phyloP scores from a whole-genome alignment of 176 grass and related monocot genomes.

The Phyllostachys edulis region DNA sequence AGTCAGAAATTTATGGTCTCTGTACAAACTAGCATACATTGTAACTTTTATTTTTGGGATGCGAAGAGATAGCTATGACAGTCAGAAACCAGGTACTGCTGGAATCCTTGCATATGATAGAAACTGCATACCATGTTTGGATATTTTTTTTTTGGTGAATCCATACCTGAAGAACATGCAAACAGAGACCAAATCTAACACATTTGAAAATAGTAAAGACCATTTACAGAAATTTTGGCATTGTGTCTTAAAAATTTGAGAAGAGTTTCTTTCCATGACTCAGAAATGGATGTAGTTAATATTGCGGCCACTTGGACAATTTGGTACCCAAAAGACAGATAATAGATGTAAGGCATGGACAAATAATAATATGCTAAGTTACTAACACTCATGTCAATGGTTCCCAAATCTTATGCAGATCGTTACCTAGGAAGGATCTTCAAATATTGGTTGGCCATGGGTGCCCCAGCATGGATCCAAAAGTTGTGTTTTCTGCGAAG shows the following conservation, averaged over 20 bases:
- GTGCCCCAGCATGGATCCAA: conserved; percentile 76
- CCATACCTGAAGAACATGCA: conserved; percentile 5
- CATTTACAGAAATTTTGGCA: neutral
- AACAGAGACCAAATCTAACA: neutral
- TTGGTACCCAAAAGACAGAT: neutral
- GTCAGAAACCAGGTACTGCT: neutral
- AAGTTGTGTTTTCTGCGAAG: conserved; percentile 91
- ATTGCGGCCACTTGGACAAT: neutral
- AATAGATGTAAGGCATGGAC: neutral
- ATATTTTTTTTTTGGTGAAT: neutral
- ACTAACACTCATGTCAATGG: conserved; percentile 12
- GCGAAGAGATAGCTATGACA: neutral
- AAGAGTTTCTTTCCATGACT: neutral
- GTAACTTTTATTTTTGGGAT: neutral
- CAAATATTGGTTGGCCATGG: conserved; percentile 87
- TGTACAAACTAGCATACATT: neutral
- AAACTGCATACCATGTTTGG: neutral
- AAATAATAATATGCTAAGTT: neutral
- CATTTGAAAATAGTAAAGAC: neutral
- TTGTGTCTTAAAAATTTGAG: neutral
- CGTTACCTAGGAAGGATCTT: conserved; percentile 82
- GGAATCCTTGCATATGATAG: neutral
- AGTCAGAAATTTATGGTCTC: conserved; percentile 1
- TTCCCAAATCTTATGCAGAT: conserved; percentile 50
- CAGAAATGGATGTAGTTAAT: neutral